A percentile compares a stretch with the other conserved stretches of the same genome.
These are phyloP conservation scores for Tetrahymena malaccensis DNA, from an alignment of 73 alveolate species.

Conservation along the genomic window DNA sequence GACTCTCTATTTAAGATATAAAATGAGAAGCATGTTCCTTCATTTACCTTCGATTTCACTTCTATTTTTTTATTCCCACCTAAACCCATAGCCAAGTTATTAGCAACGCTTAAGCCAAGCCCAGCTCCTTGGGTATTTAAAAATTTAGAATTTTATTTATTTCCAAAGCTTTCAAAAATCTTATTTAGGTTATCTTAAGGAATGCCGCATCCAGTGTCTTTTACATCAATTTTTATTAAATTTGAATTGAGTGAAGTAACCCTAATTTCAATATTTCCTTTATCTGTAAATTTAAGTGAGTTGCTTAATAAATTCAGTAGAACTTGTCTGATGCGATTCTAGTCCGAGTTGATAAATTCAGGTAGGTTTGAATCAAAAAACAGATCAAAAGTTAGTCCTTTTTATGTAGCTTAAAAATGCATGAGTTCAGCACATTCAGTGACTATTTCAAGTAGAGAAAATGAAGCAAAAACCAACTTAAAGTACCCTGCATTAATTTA, in stretches of 20 bases:
- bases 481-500: constrained; percentile 26
- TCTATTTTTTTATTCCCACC: neutral
- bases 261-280: constrained; percentile 23
- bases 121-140: constrained; percentile 41
- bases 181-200: constrained; percentile 1
- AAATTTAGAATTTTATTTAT: neutral
- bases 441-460: constrained; percentile 1
- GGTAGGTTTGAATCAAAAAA: neutral
- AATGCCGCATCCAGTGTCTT: constrained; percentile 32
- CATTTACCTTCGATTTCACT: neutral
- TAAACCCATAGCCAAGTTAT: constrained; percentile 5
- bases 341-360: neutral
- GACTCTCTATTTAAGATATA: neutral
- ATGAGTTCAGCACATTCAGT: constrained; percentile 26
- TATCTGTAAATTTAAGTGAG: constrained; percentile 14
- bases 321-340: constrained; percentile 8
- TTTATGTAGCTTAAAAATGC: constrained; percentile 1
- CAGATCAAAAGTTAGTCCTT: neutral
- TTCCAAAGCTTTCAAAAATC: constrained; percentile 3
- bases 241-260: neutral
- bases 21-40: neutral
- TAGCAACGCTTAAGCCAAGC: constrained; percentile 24
- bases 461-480: neutral
- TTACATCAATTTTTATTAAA: constrained; percentile 10
- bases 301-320: constrained; percentile 21